Conservation (phyloP, 1,284 basidiomycete genomes). For the Ceratobasidium sp. region DNA sequence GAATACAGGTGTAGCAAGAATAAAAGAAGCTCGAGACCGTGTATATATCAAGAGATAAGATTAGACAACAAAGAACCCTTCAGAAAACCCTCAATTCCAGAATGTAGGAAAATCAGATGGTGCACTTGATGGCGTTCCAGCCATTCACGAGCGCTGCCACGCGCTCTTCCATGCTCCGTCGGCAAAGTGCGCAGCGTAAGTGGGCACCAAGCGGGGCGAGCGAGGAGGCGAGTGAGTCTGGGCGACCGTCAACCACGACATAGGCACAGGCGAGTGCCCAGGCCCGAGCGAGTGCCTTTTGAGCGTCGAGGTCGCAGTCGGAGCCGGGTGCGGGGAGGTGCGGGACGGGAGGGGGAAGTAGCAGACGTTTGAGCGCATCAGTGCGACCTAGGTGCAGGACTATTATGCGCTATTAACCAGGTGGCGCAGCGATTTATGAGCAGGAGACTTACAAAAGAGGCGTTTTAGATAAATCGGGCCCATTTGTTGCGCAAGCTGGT, state of each 20-base stretch:
- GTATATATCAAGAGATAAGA: conserved; percentile 6
- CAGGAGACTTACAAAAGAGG: conserved; percentile 28
- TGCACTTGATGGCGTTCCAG: conserved; percentile 31
- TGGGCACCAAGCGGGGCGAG: conserved; percentile 3
- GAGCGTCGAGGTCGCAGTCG: conserved; percentile 14
- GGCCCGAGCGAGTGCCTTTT: conserved; percentile 17
- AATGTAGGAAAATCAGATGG: conserved; percentile 3
- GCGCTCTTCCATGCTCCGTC: conserved; percentile 16
- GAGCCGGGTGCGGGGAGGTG: background rate
- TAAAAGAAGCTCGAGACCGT: background rate
- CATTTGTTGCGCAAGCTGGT: conserved; percentile 34
- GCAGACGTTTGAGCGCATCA: conserved; percentile 38
- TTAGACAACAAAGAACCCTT: background rate
- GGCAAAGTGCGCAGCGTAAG: conserved; percentile 13
- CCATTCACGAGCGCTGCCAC: conserved; percentile 10
- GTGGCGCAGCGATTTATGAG: background rate
- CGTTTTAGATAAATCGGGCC: conserved; percentile 36
- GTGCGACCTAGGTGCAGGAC: conserved; percentile 37
- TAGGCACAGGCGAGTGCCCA: conserved; percentile 26
- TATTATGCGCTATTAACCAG: background rate
- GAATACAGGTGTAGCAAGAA: conserved; percentile 1
- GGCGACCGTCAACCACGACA: conserved; percentile 18
- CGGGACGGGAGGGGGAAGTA: conserved; percentile 31
- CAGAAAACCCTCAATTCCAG: background rate
- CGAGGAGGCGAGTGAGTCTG: background rate